phyloP scores from a whole-genome alignment of 2,329 filamentous ascomycete genomes.

The Microcyclospora pomicola region DNA sequence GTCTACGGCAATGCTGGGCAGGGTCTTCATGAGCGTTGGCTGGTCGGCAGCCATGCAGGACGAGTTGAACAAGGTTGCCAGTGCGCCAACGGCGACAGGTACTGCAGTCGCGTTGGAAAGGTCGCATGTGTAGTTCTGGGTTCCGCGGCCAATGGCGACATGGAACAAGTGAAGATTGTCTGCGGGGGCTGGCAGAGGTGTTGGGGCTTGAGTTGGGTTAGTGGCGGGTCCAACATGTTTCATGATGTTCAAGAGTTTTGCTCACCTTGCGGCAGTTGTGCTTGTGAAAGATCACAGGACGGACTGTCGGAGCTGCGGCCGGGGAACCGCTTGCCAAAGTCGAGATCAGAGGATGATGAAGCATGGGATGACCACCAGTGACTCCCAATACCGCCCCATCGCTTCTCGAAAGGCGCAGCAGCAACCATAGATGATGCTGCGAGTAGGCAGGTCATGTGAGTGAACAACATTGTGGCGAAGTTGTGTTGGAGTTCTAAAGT shows the following conservation, averaged over 20 bases:
- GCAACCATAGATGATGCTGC: conserved; percentile 7
- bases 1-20: conserved; percentile 55
- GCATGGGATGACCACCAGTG: conserved; percentile 5
- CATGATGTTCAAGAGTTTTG: not conserved
- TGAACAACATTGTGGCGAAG: conserved; percentile 13
- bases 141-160: conserved; percentile 75
- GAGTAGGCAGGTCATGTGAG: conserved; percentile 10
- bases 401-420: conserved; percentile 12
- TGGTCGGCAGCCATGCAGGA: conserved; percentile 62
- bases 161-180: conserved; percentile 53
- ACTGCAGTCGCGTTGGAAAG: conserved; percentile 39
- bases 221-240: not conserved
- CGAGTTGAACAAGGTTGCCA: conserved; percentile 77
- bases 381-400: conserved; percentile 4
- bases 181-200: conserved; percentile 46
- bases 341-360: conserved; percentile 6
- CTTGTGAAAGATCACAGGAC: conserved; percentile 11
- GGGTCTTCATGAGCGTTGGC: conserved; percentile 49
- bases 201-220: conserved; percentile 11
- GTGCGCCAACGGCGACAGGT: conserved; percentile 56
- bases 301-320: conserved; percentile 5
- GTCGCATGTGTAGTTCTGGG: conserved; percentile 85
- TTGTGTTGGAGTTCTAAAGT: too few species aligned
- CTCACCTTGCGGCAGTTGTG: conserved; percentile 11
- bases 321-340: conserved; percentile 8